phyloP scores from a whole-genome alignment of 495 filamentous ascomycete genomes.

The Xylaria nigripes region DNA sequence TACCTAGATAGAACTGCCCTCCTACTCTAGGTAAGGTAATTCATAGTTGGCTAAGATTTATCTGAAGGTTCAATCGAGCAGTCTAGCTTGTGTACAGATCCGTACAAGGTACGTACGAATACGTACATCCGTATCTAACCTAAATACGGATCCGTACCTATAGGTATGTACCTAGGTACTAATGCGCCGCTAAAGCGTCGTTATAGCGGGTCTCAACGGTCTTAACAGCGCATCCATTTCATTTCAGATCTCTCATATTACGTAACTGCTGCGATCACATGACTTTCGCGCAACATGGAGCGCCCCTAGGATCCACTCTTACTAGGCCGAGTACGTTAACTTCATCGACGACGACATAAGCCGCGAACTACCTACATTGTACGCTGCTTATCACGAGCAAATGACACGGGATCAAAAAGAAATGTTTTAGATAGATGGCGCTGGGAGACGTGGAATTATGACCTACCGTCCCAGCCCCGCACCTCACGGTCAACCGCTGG shows the following conservation, averaged over 20 bases:
- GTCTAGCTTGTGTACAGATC: too few species aligned
- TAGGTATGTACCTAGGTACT: too few species aligned
- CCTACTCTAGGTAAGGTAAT: too few species aligned
- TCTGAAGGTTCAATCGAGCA: too few species aligned
- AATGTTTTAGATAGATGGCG: slow-evolving; percentile 8
- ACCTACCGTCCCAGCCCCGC: slow-evolving; percentile 34
- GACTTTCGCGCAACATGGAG: background rate
- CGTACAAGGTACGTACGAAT: too few species aligned
- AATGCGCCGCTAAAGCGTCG: too few species aligned
- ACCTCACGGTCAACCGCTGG: slow-evolving; percentile 35
- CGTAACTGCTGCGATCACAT: background rate
- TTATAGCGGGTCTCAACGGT: too few species aligned
- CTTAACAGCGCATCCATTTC: too few species aligned
- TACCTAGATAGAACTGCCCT: too few species aligned
- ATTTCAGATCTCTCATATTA: background rate
- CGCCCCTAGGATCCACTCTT: slow-evolving; percentile 5
- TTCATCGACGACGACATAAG: background rate
- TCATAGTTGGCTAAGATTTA: too few species aligned
- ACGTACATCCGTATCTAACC: too few species aligned
- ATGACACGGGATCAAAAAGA: background rate
- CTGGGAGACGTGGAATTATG: slow-evolving; percentile 29
- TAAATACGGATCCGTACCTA: too few species aligned
- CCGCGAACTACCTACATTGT: background rate
- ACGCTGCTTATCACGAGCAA: background rate
- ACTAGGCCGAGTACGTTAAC: background rate